Evolutionary conservation across 352 stramenopile species (phyloP).

Genomic region (Plasmopara muralis): DNA sequence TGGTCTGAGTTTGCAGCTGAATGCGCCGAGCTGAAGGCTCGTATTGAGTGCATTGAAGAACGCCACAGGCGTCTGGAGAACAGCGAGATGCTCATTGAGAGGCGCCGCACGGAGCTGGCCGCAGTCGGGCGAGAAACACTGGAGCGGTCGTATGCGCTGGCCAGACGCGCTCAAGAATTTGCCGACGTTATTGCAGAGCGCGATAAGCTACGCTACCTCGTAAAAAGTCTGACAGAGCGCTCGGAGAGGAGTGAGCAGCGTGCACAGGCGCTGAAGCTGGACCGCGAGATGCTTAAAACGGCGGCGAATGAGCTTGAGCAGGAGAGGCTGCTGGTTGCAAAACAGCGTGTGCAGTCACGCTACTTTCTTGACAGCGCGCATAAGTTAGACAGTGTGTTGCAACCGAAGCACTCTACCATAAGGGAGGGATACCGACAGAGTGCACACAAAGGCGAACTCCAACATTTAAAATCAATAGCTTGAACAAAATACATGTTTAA

Average conservation of each 20-base stretch:
- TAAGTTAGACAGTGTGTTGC: slow-evolving; percentile 52
- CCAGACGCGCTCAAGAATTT: slow-evolving; percentile 33
- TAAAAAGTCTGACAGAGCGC: slow-evolving; percentile 31
- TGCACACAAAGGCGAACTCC: slow-evolving; percentile 1
- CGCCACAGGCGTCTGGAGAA: slow-evolving; percentile 40
- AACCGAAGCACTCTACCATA: slow-evolving; percentile 45
- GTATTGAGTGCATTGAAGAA: slow-evolving; percentile 40
- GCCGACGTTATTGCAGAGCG: slow-evolving; percentile 31
- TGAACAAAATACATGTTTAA: slow-evolving; percentile 7
- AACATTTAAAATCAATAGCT: slow-evolving; percentile 18
- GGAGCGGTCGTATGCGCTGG: slow-evolving; percentile 45
- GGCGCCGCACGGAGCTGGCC: slow-evolving; percentile 44
- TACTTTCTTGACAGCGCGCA: slow-evolving; percentile 64
- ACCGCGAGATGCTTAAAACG: slow-evolving; percentile 47
- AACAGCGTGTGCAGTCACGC: slow-evolving; percentile 69
- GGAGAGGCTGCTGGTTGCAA: slow-evolving; percentile 59
- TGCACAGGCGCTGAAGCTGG: slow-evolving; percentile 28
- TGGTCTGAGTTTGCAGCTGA: slow-evolving; percentile 56
- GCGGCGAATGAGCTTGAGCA: slow-evolving; percentile 52
- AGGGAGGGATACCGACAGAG: slow-evolving; percentile 14
- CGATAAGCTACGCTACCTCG: slow-evolving; percentile 30
- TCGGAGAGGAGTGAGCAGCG: slow-evolving; percentile 30
- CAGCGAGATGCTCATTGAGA: slow-evolving; percentile 39
- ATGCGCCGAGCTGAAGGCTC: slow-evolving; percentile 44
- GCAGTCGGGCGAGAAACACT: slow-evolving; percentile 57